Base-by-base conservation (phyloP, 2,329 filamentous ascomycete genomes). In the Sporothrix schenckii region DNA sequence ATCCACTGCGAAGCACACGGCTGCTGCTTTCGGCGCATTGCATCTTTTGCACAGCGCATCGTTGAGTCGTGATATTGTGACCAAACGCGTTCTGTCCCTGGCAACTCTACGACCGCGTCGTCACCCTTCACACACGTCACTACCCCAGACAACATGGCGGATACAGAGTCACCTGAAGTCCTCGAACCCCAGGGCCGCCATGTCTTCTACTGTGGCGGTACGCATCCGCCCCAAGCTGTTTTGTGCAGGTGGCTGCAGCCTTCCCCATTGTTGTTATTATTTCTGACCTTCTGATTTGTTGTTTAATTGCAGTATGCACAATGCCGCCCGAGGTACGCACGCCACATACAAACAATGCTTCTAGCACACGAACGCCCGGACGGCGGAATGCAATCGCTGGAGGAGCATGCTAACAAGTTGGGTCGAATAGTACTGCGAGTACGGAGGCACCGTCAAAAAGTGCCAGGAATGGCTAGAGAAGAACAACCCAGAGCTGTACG, bases 401-500 rank as follows among this genome's bases (percentile, higher is more conserved):
- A 16, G 21, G 19, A 41, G 6, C 49, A 16, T 27, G 10, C 60
- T 68, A 30, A 66, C 27, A 50, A 16, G 19, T 3, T 3, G 44
- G 44, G 14, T 54, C 19, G 21, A 4, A 53, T 82, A 98, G 95
- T 99, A 97, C 83, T 99, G 95, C 85, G 95, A 99, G 83, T 98
- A 97, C 81, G 95, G 95, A 78, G 94, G 94, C 74, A 98, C 94
- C 52, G 90, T 91, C 30, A 97, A 93, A 82, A 99, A 97, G 83
- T 99, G 95, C 83, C 91, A 94, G 81, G 94, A 98, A 80, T 99
- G 95, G 95, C 89, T 99, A 24, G 84, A 92, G 77, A 87, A 89
- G 74, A 86, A 89, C 74, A 86, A 97, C 76, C 87, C 89, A 3
- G 84, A 86, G 61, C 83, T 97, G 79, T 96, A 97, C 81, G 81